Evolutionary conservation across 164 flowering plant species (phyloP).

Genomic region (Vitis riparia): DNA sequence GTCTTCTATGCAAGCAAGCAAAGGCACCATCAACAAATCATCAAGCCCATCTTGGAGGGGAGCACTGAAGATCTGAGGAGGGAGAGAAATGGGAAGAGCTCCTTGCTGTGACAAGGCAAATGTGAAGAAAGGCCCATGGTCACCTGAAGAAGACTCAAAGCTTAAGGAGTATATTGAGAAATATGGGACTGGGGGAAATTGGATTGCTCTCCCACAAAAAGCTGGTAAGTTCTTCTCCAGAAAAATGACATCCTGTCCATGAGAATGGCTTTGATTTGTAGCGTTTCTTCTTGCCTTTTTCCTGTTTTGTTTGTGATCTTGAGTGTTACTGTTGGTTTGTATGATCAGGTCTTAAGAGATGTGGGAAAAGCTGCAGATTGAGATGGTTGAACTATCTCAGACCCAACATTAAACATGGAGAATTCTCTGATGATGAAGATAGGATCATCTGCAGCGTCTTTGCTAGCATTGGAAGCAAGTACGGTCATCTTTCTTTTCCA

Average conservation of each 20-base stretch:
- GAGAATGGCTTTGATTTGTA: background rate
- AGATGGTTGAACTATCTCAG: slow-evolving; percentile 87
- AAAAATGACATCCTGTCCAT: background rate
- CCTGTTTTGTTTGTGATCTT: background rate
- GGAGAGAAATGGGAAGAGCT: slow-evolving; percentile 69
- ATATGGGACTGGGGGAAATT: slow-evolving; percentile 68
- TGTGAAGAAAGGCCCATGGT: slow-evolving; percentile 88
- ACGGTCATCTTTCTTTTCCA: background rate
- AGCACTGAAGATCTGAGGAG: slow-evolving; percentile 3
- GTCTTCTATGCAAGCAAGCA: background rate
- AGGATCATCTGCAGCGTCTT: slow-evolving; percentile 64
- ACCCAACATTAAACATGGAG: slow-evolving; percentile 82
- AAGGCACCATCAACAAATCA: background rate
- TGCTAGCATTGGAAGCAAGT: slow-evolving; percentile 78
- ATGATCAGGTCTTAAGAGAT: slow-evolving; percentile 51
- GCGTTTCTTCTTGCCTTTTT: background rate
- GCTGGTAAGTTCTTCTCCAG: slow-evolving; percentile 41
- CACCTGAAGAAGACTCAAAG: slow-evolving; percentile 77
- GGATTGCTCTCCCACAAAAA: slow-evolving; percentile 78
- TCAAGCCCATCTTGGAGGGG: background rate
- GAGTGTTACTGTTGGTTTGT: background rate
- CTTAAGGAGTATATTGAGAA: slow-evolving; percentile 65
- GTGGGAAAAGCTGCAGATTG: slow-evolving; percentile 81
- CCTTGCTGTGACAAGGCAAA: slow-evolving; percentile 87
- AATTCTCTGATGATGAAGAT: slow-evolving; percentile 81